phyloP scores from a whole-genome alignment of 1,139 yeast species.

The Fermentozyma sake region DNA sequence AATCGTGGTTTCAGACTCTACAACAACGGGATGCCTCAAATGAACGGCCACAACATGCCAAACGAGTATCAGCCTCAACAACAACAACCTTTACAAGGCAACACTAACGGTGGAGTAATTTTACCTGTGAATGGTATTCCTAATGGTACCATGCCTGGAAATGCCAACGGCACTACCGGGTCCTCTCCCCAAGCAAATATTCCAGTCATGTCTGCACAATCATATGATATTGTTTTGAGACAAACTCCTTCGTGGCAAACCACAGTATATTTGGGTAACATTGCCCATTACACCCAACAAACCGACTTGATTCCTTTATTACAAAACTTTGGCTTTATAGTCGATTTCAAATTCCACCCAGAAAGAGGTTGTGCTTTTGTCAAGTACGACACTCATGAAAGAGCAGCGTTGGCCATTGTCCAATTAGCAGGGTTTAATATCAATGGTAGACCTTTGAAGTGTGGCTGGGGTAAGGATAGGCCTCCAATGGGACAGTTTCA shows the following conservation, averaged over 20 bases:
- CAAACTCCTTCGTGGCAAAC: constrained; percentile 83
- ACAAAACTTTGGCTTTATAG: constrained; percentile 77
- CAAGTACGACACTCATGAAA: constrained; percentile 79
- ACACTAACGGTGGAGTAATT: too few relatives aligned
- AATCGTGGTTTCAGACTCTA: constrained; percentile 13
- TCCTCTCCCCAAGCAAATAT: constrained; percentile 8
- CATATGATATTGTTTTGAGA: constrained; percentile 65
- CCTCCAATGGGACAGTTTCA: constrained; percentile 37
- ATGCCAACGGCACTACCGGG: not conserved
- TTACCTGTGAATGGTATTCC: constrained; percentile 4
- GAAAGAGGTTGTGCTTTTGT: constrained; percentile 85
- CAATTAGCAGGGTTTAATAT: constrained; percentile 72
- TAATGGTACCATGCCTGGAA: constrained; percentile 1
- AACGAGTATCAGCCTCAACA: constrained; percentile 8
- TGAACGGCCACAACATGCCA: constrained; percentile 11
- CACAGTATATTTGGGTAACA: constrained; percentile 85
- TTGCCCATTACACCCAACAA: constrained; percentile 72
- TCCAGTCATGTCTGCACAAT: constrained; percentile 46
- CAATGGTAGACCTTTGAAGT: constrained; percentile 74
- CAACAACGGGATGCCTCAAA: constrained; percentile 9
- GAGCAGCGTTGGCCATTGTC: constrained; percentile 85
- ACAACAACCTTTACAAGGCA: constrained; percentile 9
- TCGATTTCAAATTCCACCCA: constrained; percentile 75
- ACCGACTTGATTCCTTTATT: constrained; percentile 71
- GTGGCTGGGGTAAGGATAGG: constrained; percentile 85